Conservation (phyloP, 805 yeast genomes). For the Yamadazyma sp. region DNA sequence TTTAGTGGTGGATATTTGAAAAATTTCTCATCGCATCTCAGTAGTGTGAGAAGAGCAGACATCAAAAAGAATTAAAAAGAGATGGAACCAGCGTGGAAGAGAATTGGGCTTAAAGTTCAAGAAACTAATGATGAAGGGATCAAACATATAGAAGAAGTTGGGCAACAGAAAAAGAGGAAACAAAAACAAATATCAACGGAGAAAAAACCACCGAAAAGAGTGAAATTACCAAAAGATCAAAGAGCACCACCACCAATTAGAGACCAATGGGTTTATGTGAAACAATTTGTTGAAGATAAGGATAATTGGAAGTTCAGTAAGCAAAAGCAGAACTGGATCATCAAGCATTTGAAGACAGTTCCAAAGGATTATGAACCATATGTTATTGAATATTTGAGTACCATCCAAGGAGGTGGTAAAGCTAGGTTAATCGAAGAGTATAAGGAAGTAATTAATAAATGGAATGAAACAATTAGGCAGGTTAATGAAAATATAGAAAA, state of each 20-base stretch:
- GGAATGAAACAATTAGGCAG: conserved; percentile 53
- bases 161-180: conserved; percentile 29
- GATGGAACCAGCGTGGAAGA: conserved; percentile 74
- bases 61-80: not conserved
- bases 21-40: conserved; percentile 6
- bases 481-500: conserved; percentile 40
- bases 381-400: conserved; percentile 50
- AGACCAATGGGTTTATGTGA: conserved; percentile 67
- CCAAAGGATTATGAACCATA: conserved; percentile 52
- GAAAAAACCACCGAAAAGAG: conserved; percentile 67
- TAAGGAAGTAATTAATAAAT: conserved; percentile 42
- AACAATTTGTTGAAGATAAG: conserved; percentile 53
- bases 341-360: conserved; percentile 55
- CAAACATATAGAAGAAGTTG: conserved; percentile 40
- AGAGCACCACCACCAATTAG: conserved; percentile 72
- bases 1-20: not conserved
- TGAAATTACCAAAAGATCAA: conserved; percentile 64
- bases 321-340: conserved; percentile 83
- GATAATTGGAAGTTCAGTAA: conserved; percentile 80
- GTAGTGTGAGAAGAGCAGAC: not conserved
- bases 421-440: conserved; percentile 53
- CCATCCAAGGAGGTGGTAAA: conserved; percentile 69
- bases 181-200: conserved; percentile 1
- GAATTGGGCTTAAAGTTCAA: conserved; percentile 65
- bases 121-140: conserved; percentile 39